Evolutionary conservation across 441 rosid species (phyloP), one percentile per base, ranked within the genome.

Genomic region (Hypseocharis bilobata): DNA sequence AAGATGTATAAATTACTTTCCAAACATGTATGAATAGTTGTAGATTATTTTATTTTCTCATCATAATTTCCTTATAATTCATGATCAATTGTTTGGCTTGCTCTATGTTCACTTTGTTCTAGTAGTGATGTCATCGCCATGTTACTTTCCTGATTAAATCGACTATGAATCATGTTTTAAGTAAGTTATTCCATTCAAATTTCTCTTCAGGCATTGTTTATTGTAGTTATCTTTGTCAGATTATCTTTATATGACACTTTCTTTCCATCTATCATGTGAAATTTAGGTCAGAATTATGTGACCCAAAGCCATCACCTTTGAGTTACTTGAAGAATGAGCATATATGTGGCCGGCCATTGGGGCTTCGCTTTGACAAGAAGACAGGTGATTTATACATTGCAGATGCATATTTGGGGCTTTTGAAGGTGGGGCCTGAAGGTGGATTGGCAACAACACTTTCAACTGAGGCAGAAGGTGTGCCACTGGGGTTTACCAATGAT

Each of bases 361-460:
- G 98, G 42, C 89, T 92, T 19, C 88, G 90, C 25, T 89, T 92
- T 68, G 77, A 86, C 61, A 86, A 83, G 81, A 83, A 74, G 72
- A 84, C 81, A 0, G 94, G 98, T 1, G 94, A 88, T 74, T 83
- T 92, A 55, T 89, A 84, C 76, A 89, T 92, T 11, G 96, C 92
- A 14, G 98, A 92, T 72, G 96, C 98, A 0, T 92, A 92, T 70
- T 77, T 87, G 56, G 94, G 96, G 72, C 78, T 92, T 72, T 52
- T 90, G 85, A 90, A 85, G 77, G 98, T 92, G 2, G 96, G 96
- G 16, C 91, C 96, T 29, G 85, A 86, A 77, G 96, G 98, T 56
- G 96, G 98, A 44, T 69, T 86, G 64, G 98, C 96, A 10, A 81
- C 77, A 45, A 78, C 87, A 25, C 85, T 92, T 63, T 59, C 84